These are phyloP conservation scores for Conticribra guillardii DNA, from an alignment of 108 stramenopile species.

Conservation along the genomic window DNA sequence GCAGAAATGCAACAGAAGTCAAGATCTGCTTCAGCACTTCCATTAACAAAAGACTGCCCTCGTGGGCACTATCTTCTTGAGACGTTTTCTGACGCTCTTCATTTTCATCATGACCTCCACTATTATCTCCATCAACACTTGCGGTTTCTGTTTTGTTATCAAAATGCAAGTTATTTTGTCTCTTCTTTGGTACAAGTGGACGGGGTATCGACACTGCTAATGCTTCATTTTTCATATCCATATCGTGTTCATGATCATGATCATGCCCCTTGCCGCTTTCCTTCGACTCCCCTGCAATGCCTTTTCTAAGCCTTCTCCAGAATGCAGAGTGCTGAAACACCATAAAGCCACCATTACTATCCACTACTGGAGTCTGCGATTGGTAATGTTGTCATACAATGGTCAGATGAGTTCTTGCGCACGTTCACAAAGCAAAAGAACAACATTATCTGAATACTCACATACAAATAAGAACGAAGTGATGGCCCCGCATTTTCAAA, in stretches of 20 bases:
- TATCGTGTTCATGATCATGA: constrained; percentile 3
- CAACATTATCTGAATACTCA: too few species aligned
- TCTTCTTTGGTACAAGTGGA: too few species aligned
- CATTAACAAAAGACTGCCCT: constrained; percentile 48
- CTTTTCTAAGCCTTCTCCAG: constrained; percentile 70
- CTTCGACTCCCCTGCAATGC: constrained; percentile 12
- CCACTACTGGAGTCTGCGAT: constrained; percentile 51
- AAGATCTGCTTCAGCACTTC: constrained; percentile 64
- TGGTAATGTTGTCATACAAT: too few species aligned
- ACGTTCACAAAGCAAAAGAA: too few species aligned
- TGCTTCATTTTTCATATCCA: constrained; percentile 1
- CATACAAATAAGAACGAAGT: constrained; percentile 76
- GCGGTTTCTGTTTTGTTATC: too few species aligned
- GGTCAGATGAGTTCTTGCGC: too few species aligned
- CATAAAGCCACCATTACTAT: constrained; percentile 57
- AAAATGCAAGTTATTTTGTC: too few species aligned
- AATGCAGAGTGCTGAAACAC: constrained; percentile 76
- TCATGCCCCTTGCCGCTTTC: background rate
- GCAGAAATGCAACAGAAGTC: constrained; percentile 65
- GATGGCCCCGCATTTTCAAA: constrained; percentile 82
- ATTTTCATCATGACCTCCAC: too few species aligned
- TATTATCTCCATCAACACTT: too few species aligned
- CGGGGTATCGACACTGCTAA: too few species aligned
- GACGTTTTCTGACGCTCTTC: too few species aligned
- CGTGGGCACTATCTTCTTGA: background rate